A percentile compares a stretch with the other conserved stretches of the same genome.
Evolutionary conservation across 2,329 filamentous ascomycete genomes (phyloP).

Genomic region (Colletotrichum truncatum): DNA sequence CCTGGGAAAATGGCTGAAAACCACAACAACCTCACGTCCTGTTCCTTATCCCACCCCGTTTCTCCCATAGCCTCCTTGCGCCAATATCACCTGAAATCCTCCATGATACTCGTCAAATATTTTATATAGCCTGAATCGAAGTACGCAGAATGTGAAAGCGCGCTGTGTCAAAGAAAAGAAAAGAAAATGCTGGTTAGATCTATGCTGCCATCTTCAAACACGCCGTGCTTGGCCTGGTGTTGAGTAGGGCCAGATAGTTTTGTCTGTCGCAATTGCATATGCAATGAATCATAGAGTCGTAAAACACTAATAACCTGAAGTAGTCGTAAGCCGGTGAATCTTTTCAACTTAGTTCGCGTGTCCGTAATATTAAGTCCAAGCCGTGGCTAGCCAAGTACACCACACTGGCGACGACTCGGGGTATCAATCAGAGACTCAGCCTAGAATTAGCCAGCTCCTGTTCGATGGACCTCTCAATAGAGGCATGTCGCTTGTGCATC

Average conservation of each 20-base stretch:
- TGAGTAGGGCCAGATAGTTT: not conserved
- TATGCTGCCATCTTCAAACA: not conserved
- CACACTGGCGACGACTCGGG: conserved; percentile 6
- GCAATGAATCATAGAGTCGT: conserved; percentile 5
- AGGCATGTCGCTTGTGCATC: conserved; percentile 70
- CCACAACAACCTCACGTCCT: not conserved
- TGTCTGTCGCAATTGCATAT: not conserved
- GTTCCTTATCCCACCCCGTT: not conserved
- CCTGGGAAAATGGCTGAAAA: not conserved
- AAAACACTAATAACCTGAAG: not conserved
- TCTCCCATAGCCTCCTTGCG: not conserved
- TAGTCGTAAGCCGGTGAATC: conserved; percentile 12
- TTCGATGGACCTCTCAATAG: conserved; percentile 66
- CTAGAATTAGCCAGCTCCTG: conserved; percentile 38
- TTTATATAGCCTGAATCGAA: not conserved
- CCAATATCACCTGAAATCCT: not conserved
- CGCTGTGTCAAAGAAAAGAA: not conserved
- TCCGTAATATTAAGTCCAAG: no score
- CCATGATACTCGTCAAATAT: not conserved
- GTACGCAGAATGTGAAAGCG: not conserved
- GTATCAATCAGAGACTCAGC: conserved; percentile 39
- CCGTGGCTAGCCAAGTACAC: no score
- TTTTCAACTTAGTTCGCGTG: not conserved
- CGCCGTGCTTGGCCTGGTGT: not conserved
- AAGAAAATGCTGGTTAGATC: not conserved